Percentiles rank a stretch among this genome's conserved stretches.
Evolutionary conservation across 2,329 filamentous ascomycete genomes (phyloP).

Genomic region (Epichloe baconii): DNA sequence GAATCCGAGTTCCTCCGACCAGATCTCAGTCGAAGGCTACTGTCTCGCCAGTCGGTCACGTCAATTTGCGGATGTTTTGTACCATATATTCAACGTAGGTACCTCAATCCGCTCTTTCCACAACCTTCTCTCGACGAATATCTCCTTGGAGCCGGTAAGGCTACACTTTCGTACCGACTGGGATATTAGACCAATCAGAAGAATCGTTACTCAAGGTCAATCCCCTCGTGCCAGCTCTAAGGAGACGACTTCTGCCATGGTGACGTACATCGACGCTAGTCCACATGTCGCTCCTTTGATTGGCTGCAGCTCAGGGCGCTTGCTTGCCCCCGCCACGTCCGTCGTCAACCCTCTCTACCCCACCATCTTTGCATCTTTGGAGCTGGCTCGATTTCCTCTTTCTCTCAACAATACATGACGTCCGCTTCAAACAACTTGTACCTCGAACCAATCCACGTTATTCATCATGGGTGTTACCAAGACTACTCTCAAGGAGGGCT

Average conservation of each 20-base stretch:
- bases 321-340: background rate
- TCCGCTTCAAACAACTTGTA: background rate
- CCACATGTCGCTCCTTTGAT: background rate
- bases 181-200: too few relatives aligned
- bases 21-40: too few relatives aligned
- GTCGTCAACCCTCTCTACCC: background rate
- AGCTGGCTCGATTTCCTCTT: background rate
- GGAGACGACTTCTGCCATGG: background rate
- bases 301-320: background rate
- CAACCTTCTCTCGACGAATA: background rate
- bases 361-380: background rate
- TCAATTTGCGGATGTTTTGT: too few relatives aligned
- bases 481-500: constrained; percentile 47
- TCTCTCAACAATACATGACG: background rate
- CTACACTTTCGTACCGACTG: too few relatives aligned
- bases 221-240: background rate
- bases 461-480: constrained; percentile 62
- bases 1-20: too few relatives aligned
- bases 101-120: background rate
- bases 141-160: background rate
- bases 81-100: too few relatives aligned
- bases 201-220: too few relatives aligned
- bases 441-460: background rate
- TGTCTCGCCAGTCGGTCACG: too few relatives aligned
- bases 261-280: background rate